phyloP scores from a whole-genome alignment of 2,329 filamentous ascomycete genomes.

The Fusarium lyarnte region DNA sequence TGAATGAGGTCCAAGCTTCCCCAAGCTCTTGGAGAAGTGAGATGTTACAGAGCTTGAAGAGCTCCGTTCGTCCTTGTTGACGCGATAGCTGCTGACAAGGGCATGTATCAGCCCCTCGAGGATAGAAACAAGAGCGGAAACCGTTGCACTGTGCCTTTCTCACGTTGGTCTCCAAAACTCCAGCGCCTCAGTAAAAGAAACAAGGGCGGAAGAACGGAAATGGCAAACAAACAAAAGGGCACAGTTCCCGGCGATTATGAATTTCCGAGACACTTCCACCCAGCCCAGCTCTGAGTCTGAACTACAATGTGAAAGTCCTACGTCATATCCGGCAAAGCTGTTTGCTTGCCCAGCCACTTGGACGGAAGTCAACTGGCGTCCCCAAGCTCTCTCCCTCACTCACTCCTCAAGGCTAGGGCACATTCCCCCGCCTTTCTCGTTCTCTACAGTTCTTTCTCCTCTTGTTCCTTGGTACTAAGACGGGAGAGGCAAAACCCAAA shows the following conservation, averaged over 20 bases:
- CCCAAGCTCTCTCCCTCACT: background rate
- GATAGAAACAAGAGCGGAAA: background rate
- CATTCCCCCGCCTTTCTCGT: slow-evolving; percentile 3
- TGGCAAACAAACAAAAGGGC: slow-evolving; percentile 11
- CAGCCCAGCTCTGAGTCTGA: background rate
- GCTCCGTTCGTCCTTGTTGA: slow-evolving; percentile 31
- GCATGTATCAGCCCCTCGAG: background rate
- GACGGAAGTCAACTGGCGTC: background rate
- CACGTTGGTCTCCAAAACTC: background rate
- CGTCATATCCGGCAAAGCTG: slow-evolving; percentile 23
- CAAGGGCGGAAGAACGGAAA: background rate
- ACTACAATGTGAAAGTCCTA: slow-evolving; percentile 22
- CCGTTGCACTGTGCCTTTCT: background rate
- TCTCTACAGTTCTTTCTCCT: background rate
- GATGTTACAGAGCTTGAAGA: slow-evolving; percentile 26
- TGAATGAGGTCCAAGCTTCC: slow-evolving; percentile 19
- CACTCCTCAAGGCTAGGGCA: background rate
- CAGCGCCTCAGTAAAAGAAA: background rate
- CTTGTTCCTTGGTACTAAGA: background rate
- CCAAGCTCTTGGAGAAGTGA: slow-evolving; percentile 16
- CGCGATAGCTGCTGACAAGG: slow-evolving; percentile 14
- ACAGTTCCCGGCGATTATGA: background rate
- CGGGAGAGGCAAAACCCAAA: slow-evolving; percentile 28
- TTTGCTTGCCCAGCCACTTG: slow-evolving; percentile 31
- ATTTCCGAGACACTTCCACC: slow-evolving; percentile 13